phyloP scores from a whole-genome alignment of 495 filamentous ascomycete species.

The Cairneyella variabilis region DNA sequence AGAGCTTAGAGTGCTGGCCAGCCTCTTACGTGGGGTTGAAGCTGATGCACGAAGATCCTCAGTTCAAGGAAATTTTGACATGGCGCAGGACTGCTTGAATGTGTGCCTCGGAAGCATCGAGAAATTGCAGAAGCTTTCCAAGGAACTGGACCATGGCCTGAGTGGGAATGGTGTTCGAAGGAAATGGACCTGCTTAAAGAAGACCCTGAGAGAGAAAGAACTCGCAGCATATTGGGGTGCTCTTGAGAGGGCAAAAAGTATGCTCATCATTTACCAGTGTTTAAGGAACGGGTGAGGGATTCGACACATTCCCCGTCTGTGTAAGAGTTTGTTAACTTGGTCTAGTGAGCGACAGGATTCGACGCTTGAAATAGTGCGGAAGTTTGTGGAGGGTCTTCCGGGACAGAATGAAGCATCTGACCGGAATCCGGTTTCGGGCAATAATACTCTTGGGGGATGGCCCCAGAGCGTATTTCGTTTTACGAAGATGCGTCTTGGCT shows the following conservation, averaged over 20 bases:
- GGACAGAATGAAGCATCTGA: too few relatives aligned
- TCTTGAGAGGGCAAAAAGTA: neutral
- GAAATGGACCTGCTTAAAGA: neutral
- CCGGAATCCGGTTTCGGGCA: too few relatives aligned
- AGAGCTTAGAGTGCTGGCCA: neutral
- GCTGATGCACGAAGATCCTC: neutral
- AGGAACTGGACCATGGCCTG: neutral
- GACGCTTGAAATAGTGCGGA: neutral
- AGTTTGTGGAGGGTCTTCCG: neutral
- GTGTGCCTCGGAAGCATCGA: neutral
- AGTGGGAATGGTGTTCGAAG: neutral
- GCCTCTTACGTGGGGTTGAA: neutral
- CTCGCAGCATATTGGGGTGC: neutral
- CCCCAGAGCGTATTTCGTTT: neutral
- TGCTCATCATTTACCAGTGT: neutral
- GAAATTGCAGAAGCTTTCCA: neutral
- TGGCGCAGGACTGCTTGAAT: neutral
- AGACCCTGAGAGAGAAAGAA: neutral
- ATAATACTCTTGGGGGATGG: too few relatives aligned
- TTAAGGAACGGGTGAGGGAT: neutral
- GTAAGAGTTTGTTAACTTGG: neutral
- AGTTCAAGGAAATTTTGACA: neutral
- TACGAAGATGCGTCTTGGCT: neutral
- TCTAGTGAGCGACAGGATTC: neutral
- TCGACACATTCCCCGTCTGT: too few relatives aligned